These are phyloP conservation scores for Graphilbum fragrans DNA, from an alignment of 2,329 filamentous ascomycete species.

Conservation along the genomic window DNA sequence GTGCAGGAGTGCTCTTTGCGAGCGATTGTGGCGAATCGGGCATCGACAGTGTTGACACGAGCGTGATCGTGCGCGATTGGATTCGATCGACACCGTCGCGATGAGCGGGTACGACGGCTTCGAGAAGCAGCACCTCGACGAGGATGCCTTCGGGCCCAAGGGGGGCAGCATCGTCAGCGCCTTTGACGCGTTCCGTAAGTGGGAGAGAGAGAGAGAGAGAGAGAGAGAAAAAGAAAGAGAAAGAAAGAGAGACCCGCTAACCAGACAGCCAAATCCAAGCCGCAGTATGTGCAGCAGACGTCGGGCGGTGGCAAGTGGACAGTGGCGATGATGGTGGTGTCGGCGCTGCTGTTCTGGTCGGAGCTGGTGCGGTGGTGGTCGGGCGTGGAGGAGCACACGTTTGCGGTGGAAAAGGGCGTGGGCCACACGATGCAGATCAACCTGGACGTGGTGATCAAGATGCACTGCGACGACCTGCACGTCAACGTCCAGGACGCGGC, in stretches of 20 bases:
- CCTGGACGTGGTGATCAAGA: slow-evolving; percentile 80
- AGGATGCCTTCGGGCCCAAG: slow-evolving; percentile 69
- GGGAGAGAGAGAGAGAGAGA: neutral
- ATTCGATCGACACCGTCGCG: slow-evolving; percentile 3
- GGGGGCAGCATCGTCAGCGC: slow-evolving; percentile 54
- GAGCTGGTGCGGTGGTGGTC: slow-evolving; percentile 76
- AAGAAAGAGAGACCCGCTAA: neutral
- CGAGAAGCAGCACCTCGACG: slow-evolving; percentile 54
- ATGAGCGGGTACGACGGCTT: slow-evolving; percentile 85
- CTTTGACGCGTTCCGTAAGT: slow-evolving; percentile 93
- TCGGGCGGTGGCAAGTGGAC: slow-evolving; percentile 90
- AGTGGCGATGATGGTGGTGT: slow-evolving; percentile 64
- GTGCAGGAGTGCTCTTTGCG: too few species aligned
- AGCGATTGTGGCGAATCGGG: too few species aligned
- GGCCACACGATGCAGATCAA: slow-evolving; percentile 87
- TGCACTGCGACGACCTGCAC: slow-evolving; percentile 81
- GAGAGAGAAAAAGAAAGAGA: slow-evolving; percentile 22
- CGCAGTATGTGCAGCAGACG: slow-evolving; percentile 78
- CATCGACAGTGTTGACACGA: too few species aligned
- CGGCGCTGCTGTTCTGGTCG: slow-evolving; percentile 60
- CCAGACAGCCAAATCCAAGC: slow-evolving; percentile 76
- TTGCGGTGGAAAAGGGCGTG: slow-evolving; percentile 86
- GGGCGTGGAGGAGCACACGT: slow-evolving; percentile 76
- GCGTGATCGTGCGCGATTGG: neutral
- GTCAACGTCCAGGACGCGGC: slow-evolving; percentile 95